Evolutionary conservation across 2,329 filamentous ascomycete genomes (phyloP), one percentile per base, ranked within the genome.

Genomic region (Elsinoe arachidis): DNA sequence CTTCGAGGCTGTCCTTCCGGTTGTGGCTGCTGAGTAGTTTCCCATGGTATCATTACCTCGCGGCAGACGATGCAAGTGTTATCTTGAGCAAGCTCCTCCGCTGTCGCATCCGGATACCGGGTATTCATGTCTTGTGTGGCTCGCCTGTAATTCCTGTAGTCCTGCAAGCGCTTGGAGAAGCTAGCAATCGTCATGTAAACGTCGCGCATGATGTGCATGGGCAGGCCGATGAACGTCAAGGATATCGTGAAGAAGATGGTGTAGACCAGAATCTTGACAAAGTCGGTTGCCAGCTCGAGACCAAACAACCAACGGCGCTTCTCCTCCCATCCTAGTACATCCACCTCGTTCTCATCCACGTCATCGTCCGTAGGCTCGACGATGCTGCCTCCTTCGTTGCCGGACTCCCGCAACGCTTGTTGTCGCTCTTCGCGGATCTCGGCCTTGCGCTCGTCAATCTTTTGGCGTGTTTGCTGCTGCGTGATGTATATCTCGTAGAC

Each of bases 31-130:
- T 23, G 71, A 38, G 77, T 75, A 56, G 78, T 78, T 34, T 76
- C 77, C 88, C 90, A 96, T 1, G 86, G 84, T 34, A 83, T 82
- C 93, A 99, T 99, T 62, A 95, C 89, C 70, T 99, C 93, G 60
- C 93, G 84, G 71, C 93, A 99, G 57, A 99, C 96, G 64, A 99
- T 99, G 71, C 93, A 99, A 2, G 93, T 95, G 66, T 95, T 90
- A 69, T 96, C 92, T 51, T 88, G 80, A 26, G 79, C 77, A 21
- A 99, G 82, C 63, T 99, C 92, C 63, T 95, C 89, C 1, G 82
- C 79, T 1, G 88, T 96, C 1, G 93, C 93, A 69, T 99, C 93
- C 3, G 88, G 87, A 68, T 96, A 97, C 65, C 83, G 78, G 60
- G 83, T 82, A 67, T 95, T 93, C 90, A 99, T 97, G 68, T 97